phyloP scores from a whole-genome alignment of 2,329 filamentous ascomycete species.

The Kalmusia sp. region DNA sequence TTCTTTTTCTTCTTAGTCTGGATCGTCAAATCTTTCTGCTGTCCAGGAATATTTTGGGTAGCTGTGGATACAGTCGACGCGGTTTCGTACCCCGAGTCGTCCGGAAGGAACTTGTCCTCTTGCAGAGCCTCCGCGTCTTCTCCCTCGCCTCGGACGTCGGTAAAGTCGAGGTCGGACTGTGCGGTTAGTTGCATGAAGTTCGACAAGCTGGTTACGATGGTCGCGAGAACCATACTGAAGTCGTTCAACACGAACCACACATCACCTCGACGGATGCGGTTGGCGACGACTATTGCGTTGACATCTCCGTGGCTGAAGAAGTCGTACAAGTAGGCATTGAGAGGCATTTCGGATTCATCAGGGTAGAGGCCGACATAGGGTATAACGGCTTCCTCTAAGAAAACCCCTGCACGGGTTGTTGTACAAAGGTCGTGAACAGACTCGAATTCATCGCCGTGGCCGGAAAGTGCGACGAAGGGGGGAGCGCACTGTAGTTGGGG shows the following conservation, averaged over 20 bases:
- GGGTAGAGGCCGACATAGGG: conserved; percentile 71
- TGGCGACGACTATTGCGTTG: conserved; percentile 66
- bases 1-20: conserved; percentile 50
- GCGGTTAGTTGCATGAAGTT: conserved; percentile 62
- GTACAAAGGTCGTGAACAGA: conserved; percentile 72
- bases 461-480: conserved; percentile 76
- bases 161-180: conserved; percentile 56
- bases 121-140: conserved; percentile 58
- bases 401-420: conserved; percentile 71
- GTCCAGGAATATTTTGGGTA: conserved; percentile 32
- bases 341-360: conserved; percentile 59
- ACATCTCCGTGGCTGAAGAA: conserved; percentile 78
- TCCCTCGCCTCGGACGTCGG: conserved; percentile 60
- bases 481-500: conserved; percentile 63
- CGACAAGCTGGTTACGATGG: conserved; percentile 71
- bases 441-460: conserved; percentile 68
- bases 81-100: conserved; percentile 34
- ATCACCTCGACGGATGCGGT: conserved; percentile 70
- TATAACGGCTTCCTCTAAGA: conserved; percentile 76
- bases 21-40: conserved; percentile 35
- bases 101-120: conserved; percentile 47
- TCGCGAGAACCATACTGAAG: conserved; percentile 70
- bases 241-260: conserved; percentile 77
- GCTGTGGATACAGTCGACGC: conserved; percentile 33
- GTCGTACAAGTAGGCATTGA: conserved; percentile 75